Percentiles rank a stretch among this genome's conserved stretches.
phyloP scores from a whole-genome alignment of 768 basidiomycete genomes.

The Collybiopsis luxurians region DNA sequence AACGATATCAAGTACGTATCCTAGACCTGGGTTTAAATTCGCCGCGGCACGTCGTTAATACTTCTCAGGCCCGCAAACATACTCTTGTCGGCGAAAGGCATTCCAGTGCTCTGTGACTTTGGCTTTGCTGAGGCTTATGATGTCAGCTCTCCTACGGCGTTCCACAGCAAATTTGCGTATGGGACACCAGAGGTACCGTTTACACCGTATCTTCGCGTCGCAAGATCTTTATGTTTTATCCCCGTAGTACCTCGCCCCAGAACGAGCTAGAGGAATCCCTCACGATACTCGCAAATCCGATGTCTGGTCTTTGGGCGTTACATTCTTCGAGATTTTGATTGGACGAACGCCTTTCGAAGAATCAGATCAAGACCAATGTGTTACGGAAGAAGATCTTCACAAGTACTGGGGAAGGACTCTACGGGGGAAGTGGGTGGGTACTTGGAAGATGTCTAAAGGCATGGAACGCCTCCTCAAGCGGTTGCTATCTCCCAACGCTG shows the following conservation, averaged over 20 bases:
- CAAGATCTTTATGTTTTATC: neutral
- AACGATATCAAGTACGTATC: conserved; percentile 89
- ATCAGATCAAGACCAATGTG: conserved; percentile 74
- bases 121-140: conserved; percentile 94
- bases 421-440: conserved; percentile 85
- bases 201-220: conserved; percentile 4
- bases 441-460: conserved; percentile 64
- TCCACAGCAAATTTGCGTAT: conserved; percentile 80
- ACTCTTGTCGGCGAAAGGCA: conserved; percentile 70
- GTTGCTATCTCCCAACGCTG: conserved; percentile 83
- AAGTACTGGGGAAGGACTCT: conserved; percentile 85
- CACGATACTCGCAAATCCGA: conserved; percentile 96
- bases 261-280: conserved; percentile 81
- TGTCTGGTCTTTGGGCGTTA: conserved; percentile 82
- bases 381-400: conserved; percentile 77
- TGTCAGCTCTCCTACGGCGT: conserved; percentile 55
- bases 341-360: conserved; percentile 93
- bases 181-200: conserved; percentile 86
- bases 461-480: conserved; percentile 67
- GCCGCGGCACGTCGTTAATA: neutral
- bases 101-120: conserved; percentile 93
- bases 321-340: conserved; percentile 91
- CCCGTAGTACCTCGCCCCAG: conserved; percentile 85
- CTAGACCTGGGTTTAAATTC: neutral
- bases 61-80: conserved; percentile 83